These are phyloP conservation scores for Fusarium nisikadoi DNA, from an alignment of 2,329 filamentous ascomycete species.

Conservation along the genomic window DNA sequence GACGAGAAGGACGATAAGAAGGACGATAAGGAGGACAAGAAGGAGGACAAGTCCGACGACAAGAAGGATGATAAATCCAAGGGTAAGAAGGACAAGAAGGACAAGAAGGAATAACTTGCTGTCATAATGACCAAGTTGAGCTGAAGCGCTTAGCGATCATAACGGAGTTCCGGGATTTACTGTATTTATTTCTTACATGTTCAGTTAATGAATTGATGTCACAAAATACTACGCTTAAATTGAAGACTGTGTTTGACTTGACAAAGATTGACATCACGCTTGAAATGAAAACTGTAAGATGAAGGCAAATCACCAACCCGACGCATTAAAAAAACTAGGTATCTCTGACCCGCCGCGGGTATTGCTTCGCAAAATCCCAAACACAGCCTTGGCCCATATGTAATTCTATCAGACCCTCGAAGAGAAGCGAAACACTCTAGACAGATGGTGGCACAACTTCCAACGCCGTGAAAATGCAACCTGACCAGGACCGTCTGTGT, in stretches of 20 bases:
- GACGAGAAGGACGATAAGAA: slow-evolving; percentile 1
- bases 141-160: slow-evolving; percentile 18
- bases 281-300: neutral
- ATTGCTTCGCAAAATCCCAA: slow-evolving; percentile 40
- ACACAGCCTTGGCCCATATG: slow-evolving; percentile 30
- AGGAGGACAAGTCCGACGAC: slow-evolving; percentile 7
- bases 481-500: slow-evolving; percentile 34
- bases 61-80: slow-evolving; percentile 19
- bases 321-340: slow-evolving; percentile 45
- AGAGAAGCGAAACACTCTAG: slow-evolving; percentile 32
- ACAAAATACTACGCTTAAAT: neutral
- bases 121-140: neutral
- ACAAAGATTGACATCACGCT: neutral
- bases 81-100: slow-evolving; percentile 22
- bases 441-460: slow-evolving; percentile 43
- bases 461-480: slow-evolving; percentile 47
- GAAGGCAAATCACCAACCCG: slow-evolving; percentile 36
- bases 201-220: slow-evolving; percentile 18
- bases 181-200: neutral
- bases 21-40: slow-evolving; percentile 6
- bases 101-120: slow-evolving; percentile 20
- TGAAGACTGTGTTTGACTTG: no score
- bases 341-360: slow-evolving; percentile 40
- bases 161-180: slow-evolving; percentile 16
- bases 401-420: slow-evolving; percentile 38